Evolutionary conservation across 2,329 filamentous ascomycete genomes (phyloP).

Genomic region (Hypoxylon sp.): DNA sequence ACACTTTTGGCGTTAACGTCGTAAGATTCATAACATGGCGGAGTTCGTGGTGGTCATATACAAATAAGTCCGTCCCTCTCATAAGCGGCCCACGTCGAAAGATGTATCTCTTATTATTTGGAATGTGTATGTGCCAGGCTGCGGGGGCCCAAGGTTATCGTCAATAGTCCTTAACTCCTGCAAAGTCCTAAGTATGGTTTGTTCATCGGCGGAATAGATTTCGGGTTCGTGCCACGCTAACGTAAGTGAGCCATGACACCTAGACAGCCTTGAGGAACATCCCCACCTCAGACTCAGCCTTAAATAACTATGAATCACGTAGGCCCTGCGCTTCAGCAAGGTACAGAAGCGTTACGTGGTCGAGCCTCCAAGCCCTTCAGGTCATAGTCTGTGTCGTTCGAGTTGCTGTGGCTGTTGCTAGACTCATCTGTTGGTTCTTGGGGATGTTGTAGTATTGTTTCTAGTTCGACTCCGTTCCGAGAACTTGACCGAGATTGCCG

Average conservation of each 20-base stretch:
- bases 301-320: not conserved
- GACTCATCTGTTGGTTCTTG: conserved; percentile 51
- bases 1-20: conserved; percentile 39
- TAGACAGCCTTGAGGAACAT: not conserved
- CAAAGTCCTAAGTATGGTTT: not conserved
- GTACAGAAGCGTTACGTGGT: conserved; percentile 7
- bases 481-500: conserved; percentile 50
- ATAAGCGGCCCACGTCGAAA: conserved; percentile 52
- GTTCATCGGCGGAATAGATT: not conserved
- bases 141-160: not conserved
- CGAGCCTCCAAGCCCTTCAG: conserved; percentile 11
- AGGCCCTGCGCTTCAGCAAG: not conserved
- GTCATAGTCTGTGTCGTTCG: conserved; percentile 19
- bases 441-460: conserved; percentile 59
- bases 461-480: conserved; percentile 57
- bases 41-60: not conserved
- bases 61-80: not conserved
- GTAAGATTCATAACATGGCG: conserved; percentile 43
- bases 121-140: not conserved
- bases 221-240: not conserved
- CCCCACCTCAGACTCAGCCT: not conserved
- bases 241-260: not conserved
- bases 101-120: not conserved
- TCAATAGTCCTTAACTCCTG: not conserved
- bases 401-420: conserved; percentile 44